phyloP scores from a whole-genome alignment of 257 asterid genomes.

The Rubia yunnanensis region DNA sequence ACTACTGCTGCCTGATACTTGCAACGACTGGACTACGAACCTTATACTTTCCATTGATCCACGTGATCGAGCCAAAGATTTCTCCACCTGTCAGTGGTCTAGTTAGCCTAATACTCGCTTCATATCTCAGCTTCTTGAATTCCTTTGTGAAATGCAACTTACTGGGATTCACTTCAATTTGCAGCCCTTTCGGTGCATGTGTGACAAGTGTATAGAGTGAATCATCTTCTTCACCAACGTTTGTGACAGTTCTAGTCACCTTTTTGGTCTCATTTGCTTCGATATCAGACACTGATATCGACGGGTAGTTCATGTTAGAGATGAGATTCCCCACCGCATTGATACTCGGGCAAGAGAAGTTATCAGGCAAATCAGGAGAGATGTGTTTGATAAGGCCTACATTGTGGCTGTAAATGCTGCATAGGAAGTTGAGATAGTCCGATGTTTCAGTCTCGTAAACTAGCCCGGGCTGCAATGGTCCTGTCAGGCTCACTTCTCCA shows the following conservation, averaged over 20 bases:
- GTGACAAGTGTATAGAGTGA: conserved; percentile 10
- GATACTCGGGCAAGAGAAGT: conserved; percentile 48
- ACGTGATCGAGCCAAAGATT: not conserved
- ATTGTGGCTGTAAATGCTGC: conserved; percentile 45
- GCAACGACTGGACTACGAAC: not conserved
- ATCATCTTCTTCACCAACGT: conserved; percentile 48
- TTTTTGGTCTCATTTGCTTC: conserved; percentile 27
- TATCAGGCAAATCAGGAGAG: conserved; percentile 31
- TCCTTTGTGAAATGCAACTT: not conserved
- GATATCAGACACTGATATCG: conserved; percentile 49
- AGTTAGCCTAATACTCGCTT: not conserved
- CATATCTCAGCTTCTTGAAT: not conserved
- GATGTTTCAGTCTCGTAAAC: conserved; percentile 54
- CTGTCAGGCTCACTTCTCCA: conserved; percentile 54
- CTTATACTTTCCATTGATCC: not conserved
- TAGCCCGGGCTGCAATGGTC: conserved; percentile 64
- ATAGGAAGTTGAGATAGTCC: conserved; percentile 54
- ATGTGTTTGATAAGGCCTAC: conserved; percentile 37
- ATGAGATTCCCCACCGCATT: conserved; percentile 29
- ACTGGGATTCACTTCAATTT: not conserved
- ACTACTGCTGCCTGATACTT: not conserved
- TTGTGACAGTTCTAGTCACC: conserved; percentile 53
- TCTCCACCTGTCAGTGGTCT: not conserved
- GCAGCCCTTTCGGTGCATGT: not conserved
- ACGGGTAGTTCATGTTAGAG: conserved; percentile 84